Conservation (phyloP, 805 yeast genomes). For the Wickerhamomyces bisporus region DNA sequence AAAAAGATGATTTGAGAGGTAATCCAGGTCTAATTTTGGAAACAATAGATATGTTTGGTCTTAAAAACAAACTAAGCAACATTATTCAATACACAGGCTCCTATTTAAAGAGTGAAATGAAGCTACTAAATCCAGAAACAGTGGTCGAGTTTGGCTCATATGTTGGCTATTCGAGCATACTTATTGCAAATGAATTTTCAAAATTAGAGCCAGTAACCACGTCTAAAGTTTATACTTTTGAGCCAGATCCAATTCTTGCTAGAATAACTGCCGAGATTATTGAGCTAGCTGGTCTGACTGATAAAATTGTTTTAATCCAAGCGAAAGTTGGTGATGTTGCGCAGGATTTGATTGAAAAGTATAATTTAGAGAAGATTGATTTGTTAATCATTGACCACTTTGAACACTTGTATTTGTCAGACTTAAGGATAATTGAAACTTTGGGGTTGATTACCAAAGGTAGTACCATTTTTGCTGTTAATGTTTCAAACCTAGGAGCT, state of each 20-base stretch:
- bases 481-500: constrained; percentile 31
- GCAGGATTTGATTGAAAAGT: constrained; percentile 5
- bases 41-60: constrained; percentile 11
- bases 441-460: constrained; percentile 35
- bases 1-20: constrained; percentile 6
- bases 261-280: constrained; percentile 11
- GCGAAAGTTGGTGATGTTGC: constrained; percentile 14
- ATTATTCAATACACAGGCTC: constrained; percentile 9
- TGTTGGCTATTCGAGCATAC: constrained; percentile 16
- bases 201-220: constrained; percentile 1
- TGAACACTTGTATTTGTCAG: constrained; percentile 35
- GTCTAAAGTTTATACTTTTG: constrained; percentile 17
- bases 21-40: constrained; percentile 14
- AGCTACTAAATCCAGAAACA: constrained; percentile 10
- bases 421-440: constrained; percentile 36
- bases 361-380: constrained; percentile 25
- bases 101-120: constrained; percentile 4
- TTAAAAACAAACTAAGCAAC: constrained; percentile 1
- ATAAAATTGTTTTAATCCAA: constrained; percentile 10
- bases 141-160: constrained; percentile 20
- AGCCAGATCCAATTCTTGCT: constrained; percentile 9
- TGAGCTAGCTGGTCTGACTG: constrained; percentile 15
- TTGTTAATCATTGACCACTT: constrained; percentile 38
- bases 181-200: constrained; percentile 12
- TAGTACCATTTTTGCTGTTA: constrained; percentile 35